phyloP scores from a whole-genome alignment of 2,329 filamentous ascomycete genomes.

The Tympanopsis confertula region DNA sequence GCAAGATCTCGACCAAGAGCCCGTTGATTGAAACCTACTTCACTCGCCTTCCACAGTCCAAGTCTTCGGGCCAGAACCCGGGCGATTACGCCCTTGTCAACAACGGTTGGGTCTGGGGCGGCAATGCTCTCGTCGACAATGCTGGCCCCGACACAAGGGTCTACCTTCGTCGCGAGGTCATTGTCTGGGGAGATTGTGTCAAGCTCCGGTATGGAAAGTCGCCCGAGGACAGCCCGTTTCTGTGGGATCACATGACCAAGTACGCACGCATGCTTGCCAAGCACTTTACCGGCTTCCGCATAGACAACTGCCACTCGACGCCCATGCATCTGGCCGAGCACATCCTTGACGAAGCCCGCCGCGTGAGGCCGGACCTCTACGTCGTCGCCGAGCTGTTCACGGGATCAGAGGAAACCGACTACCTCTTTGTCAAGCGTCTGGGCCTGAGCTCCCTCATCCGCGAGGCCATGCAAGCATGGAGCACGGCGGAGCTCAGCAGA shows the following conservation, averaged over 20 bases:
- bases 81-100: slow-evolving; percentile 77
- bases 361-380: slow-evolving; percentile 75
- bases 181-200: slow-evolving; percentile 97
- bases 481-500: slow-evolving; percentile 80
- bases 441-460: slow-evolving; percentile 85
- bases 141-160: slow-evolving; percentile 79
- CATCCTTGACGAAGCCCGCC: slow-evolving; percentile 84
- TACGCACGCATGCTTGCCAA: slow-evolving; percentile 89
- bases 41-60: slow-evolving; percentile 72
- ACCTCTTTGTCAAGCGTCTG: slow-evolving; percentile 84
- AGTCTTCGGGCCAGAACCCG: slow-evolving; percentile 64
- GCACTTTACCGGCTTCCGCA: slow-evolving; percentile 88
- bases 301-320: slow-evolving; percentile 96
- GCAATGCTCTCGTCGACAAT: slow-evolving; percentile 86
- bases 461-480: slow-evolving; percentile 98
- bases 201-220: slow-evolving; percentile 81
- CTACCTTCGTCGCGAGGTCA: slow-evolving; percentile 92
- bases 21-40: slow-evolving; percentile 93
- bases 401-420: slow-evolving; percentile 90
- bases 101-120: slow-evolving; percentile 98
- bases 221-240: slow-evolving; percentile 75
- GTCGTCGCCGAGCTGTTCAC: slow-evolving; percentile 93
- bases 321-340: slow-evolving; percentile 90
- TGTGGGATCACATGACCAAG: slow-evolving; percentile 92
- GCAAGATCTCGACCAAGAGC: slow-evolving; percentile 63